A percentile compares a stretch with the other conserved stretches of the same genome.
Conservation (phyloP, 2,329 filamentous ascomycete genomes). For the Thelonectria blattea region DNA sequence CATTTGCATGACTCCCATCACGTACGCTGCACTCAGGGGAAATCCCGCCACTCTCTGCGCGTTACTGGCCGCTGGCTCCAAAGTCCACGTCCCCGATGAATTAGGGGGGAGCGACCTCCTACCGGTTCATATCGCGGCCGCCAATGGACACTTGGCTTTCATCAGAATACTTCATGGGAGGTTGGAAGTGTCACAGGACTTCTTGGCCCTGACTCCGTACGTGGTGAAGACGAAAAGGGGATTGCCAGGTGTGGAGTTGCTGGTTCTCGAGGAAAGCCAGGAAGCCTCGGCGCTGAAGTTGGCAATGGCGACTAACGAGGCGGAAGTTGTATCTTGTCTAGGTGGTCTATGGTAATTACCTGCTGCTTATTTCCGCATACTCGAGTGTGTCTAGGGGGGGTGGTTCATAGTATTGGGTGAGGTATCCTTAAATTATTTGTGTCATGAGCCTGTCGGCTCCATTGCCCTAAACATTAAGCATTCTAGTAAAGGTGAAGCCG, state of each 20-base stretch:
- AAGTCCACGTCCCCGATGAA: neutral
- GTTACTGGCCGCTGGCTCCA: neutral
- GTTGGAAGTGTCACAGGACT: neutral
- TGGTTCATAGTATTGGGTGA: no score
- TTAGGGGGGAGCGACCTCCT: neutral
- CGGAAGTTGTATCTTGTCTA: neutral
- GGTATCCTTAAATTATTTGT: no score
- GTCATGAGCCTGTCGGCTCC: no score
- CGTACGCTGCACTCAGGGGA: neutral
- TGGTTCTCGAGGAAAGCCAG: neutral
- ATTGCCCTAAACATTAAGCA: no score
- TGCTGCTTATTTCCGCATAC: no score
- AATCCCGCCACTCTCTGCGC: neutral
- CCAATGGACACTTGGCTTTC: neutral
- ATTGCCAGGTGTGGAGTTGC: neutral
- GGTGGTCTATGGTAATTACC: neutral
- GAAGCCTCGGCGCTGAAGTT: neutral
- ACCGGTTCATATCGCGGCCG: neutral
- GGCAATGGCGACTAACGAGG: neutral
- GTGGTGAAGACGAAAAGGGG: neutral
- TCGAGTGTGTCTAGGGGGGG: no score
- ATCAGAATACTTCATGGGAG: neutral
- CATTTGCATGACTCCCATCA: neutral
- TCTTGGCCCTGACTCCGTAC: neutral
- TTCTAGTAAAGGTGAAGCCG: no score